Percentiles rank a stretch among this genome's conserved stretches.
Conservation (phyloP, 208 protist genomes). For the Acanthamoeba divionensis region DNA sequence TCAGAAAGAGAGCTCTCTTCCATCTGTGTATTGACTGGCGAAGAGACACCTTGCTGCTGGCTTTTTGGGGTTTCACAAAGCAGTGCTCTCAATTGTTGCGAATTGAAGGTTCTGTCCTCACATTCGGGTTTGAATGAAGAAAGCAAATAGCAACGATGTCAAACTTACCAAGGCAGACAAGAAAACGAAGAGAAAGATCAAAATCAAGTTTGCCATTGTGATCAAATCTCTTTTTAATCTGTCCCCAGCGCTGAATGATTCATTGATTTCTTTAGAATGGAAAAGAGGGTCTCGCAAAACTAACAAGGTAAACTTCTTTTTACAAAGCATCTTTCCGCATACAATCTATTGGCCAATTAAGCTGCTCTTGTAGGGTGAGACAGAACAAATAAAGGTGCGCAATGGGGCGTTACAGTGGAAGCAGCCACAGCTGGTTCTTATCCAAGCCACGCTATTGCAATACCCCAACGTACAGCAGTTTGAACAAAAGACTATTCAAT, state of each 20-base stretch:
- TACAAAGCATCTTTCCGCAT: not conserved
- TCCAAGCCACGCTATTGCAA: conserved; percentile 13
- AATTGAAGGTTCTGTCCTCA: too few species aligned
- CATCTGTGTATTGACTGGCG: too few species aligned
- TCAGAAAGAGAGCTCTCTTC: too few species aligned
- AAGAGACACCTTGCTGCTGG: too few species aligned
- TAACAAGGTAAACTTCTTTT: conserved; percentile 26
- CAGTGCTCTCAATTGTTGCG: too few species aligned
- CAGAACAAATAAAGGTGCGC: not conserved
- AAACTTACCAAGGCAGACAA: conserved; percentile 25
- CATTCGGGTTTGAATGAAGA: too few species aligned
- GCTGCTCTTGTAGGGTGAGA: not conserved
- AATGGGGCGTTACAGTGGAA: conserved; percentile 3
- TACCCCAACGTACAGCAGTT: conserved; percentile 20
- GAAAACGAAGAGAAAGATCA: conserved; percentile 24
- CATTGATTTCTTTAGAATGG: not conserved
- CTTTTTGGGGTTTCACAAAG: too few species aligned
- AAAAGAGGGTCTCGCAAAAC: conserved; percentile 11
- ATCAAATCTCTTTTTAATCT: conserved; percentile 36
- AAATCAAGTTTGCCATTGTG: conserved; percentile 19
- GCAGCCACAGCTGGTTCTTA: not conserved
- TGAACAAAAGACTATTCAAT: conserved; percentile 30
- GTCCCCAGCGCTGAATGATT: conserved; percentile 21
- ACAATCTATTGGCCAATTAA: not conserved
- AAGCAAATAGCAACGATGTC: too few species aligned